Evolutionary conservation across 352 stramenopile species (phyloP), one percentile per base, ranked within the genome.

Genomic region (Nothophytophthora sp.): DNA sequence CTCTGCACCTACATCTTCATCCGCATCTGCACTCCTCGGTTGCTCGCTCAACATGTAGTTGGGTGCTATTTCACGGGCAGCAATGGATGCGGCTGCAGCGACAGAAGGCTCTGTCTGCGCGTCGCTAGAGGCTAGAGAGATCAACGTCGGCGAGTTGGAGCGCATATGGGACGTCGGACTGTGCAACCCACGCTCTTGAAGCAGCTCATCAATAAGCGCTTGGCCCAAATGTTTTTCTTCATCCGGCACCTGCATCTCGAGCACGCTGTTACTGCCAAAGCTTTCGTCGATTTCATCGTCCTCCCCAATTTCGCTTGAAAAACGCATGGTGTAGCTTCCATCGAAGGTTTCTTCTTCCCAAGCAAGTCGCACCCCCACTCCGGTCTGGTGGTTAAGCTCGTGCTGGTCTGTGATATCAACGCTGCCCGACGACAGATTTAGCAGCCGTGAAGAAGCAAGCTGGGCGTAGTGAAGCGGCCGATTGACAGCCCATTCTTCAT

Each of bases 351-450:
- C 36, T 30, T 59, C 48, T 20, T 54, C 37, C 50, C 60, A 67
- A 28, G 36, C 46, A 50, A 54, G 28, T 18, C 60, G 42, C 40
- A 58, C 49, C 15, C 42, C n/a, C 7, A 61, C 47, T 8, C 34
- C 38, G 20, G 53, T 44, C 6, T 50, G 33, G 12, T 62, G 41
- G 15, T 40, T 49, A 39, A 48, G 39, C 0, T 58, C 52, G 19
- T 52, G 32, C 6, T 72, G 62, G 9, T 67, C 67, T 48, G 50
- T 52, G 12, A 59, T 63, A 25, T 70, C 66, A 32, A 70, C 39
- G n/a, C 53, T 74, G 11, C 25, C 54, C 18, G 62, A 49, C 0
- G 62, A 74, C 42, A 61, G 34, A 50, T 68, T 35, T 18, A 58
- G 39, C 9, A 60, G 22, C 15, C 40, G 33, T 4, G 55, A 63